Evolutionary conservation across 139 green algal genomes (phyloP), one percentile per base, ranked within the genome.

Genomic region (Bryopsis sp.): DNA sequence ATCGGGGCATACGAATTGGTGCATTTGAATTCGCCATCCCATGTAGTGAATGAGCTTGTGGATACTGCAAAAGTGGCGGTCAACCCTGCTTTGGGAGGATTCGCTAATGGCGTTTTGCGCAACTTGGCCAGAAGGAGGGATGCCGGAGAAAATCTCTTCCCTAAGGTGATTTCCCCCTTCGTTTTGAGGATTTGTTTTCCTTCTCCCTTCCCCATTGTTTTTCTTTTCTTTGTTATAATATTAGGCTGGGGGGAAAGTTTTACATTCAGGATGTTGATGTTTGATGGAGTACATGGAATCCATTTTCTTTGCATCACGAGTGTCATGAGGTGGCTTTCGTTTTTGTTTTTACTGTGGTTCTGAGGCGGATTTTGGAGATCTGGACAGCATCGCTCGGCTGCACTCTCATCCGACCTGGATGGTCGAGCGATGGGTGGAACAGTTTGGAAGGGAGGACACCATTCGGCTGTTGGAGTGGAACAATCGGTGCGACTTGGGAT

Each of bases 321-420:
- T n/a, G n/a, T n/a, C n/a, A n/a, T n/a, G n/a, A n/a, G n/a, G n/a
- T n/a, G n/a, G n/a, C n/a, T n/a, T n/a, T n/a, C n/a, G n/a, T n/a
- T n/a, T n/a, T n/a, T n/a, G n/a, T n/a, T n/a, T n/a, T n/a, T n/a
- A n/a, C n/a, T n/a, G 47, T 22, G 22, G 47, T 24, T 24, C 47
- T 57, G 22, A 57, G 47, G 47, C 24, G 47, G 47, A 22, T 57
- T n/a, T n/a, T n/a, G n/a, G n/a, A n/a, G n/a, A n/a, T n/a, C n/a
- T n/a, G n/a, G n/a, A n/a, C n/a, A n/a, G n/a, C n/a, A n/a, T 76
- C 29, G 64, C 62, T 2, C 3, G 86, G 0, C 58, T 48, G 19
- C 47, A 74, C 64, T 85, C 73, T 31, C 87, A 94, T 72, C 88
- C 87, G 35, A 80, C 69, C 19, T 96, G 90, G 90, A 72, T 96